Conservation (phyloP, 768 basidiomycete species). For the Psilocybe cubensis region DNA sequence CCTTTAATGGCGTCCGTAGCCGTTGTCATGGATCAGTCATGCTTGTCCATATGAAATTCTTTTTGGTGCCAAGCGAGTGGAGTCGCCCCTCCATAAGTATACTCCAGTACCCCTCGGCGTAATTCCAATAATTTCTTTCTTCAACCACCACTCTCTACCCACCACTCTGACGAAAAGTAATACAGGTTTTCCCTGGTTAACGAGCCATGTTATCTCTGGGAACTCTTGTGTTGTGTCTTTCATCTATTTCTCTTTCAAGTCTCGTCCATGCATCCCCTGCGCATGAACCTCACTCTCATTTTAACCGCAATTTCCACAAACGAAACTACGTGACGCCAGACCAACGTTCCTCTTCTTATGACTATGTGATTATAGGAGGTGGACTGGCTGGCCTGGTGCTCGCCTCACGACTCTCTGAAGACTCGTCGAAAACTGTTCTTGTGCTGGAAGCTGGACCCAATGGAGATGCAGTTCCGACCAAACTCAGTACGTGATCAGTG, state of each 20-base stretch:
- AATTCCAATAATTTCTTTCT: conserved; percentile 3
- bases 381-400: conserved; percentile 36
- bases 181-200: background rate
- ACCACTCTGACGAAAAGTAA: conserved; percentile 5
- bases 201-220: conserved; percentile 32
- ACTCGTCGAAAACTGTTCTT: conserved; percentile 34
- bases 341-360: conserved; percentile 21
- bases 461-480: conserved; percentile 31
- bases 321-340: conserved; percentile 42
- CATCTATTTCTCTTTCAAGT: background rate
- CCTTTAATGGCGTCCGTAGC: background rate
- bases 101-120: background rate
- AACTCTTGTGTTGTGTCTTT: conserved; percentile 1
- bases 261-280: conserved; percentile 1
- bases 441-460: conserved; percentile 42
- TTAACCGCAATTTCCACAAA: conserved; percentile 10
- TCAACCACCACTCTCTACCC: background rate
- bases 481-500: conserved; percentile 29
- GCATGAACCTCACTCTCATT: conserved; percentile 12
- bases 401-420: conserved; percentile 38
- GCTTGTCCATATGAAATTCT: background rate
- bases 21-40: background rate
- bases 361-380: conserved; percentile 29
- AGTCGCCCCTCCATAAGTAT: background rate
- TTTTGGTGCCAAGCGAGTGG: background rate